Base-by-base conservation (phyloP, 1,284 basidiomycete species). In the Ustilago bromivora region DNA sequence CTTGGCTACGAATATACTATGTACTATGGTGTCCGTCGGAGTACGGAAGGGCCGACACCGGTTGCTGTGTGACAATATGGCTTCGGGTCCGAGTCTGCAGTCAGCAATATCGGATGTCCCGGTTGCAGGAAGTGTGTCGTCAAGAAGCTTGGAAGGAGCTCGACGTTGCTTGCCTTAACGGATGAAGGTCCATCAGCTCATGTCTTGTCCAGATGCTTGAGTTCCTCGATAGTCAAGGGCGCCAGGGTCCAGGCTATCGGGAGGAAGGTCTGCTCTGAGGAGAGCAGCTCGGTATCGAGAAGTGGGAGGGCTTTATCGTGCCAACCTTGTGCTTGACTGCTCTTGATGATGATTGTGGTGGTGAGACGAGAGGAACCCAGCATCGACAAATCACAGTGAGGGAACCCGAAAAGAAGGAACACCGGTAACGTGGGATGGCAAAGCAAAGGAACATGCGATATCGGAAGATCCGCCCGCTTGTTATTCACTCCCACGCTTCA, bases 1-100 rank as follows among this genome's bases (percentile, higher is more conserved):
- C 36, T 57, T 78, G 62, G 19, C 15, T 5, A 19, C 32, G 31
- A 38, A 6, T 41, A n/a, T 61, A 28, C 15, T 23, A 36, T 35
- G 32, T n/a, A 10, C 36, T 7, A n/a, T 19, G n/a, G 43, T 8
- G 17, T 58, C 32, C 38, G 13, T 58, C 6, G 23, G 15, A 7
- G 8, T 5, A 9, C n/a, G 35, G 58, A 49, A 4, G 7, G n/a
- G 57, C n/a, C 10, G 31, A 28, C 19, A 13, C 28, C 1, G 40
- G 34, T 19, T 46, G 41, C n/a, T 19, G 41, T 17, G 7, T 13
- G 36, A 46, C 41, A 46, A 17, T 17, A 8, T 46, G 41, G 15
- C 7, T 46, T 17, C 15, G 13, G 10, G 36, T 2, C 36, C 36
- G 13, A 13, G 10, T 10, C 36, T 7, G 10, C 36, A 38, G 36